These are phyloP conservation scores for Stygiomarasmius scandens DNA, from an alignment of 1,284 basidiomycete genomes.

Conservation along the genomic window DNA sequence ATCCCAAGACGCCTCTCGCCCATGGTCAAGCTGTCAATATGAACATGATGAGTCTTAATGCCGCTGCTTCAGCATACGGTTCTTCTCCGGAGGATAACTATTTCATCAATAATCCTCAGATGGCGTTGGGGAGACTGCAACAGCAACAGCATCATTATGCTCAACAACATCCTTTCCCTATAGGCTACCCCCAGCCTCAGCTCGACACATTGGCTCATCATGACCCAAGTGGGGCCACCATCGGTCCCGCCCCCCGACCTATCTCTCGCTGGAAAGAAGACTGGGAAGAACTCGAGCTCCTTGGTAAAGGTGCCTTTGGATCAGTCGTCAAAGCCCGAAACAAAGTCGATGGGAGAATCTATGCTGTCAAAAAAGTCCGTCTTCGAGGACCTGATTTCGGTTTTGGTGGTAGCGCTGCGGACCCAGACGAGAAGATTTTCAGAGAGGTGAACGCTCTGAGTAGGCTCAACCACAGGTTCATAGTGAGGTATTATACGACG, in stretches of 20 bases:
- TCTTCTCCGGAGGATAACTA: conserved; percentile 68
- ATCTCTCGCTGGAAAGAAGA: conserved; percentile 82
- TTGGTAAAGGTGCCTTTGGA: conserved; percentile 91
- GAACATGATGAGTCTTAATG: too few relatives aligned
- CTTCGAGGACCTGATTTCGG: conserved; percentile 50
- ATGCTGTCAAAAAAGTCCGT: conserved; percentile 89
- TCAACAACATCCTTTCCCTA: not conserved
- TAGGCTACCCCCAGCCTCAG: too few relatives aligned
- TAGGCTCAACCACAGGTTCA: conserved; percentile 84
- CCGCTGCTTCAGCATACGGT: conserved; percentile 32
- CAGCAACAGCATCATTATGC: too few relatives aligned
- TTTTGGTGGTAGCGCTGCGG: conserved; percentile 49
- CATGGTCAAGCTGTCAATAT: conserved; percentile 21
- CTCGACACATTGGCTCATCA: too few relatives aligned
- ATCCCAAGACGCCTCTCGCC: conserved; percentile 48
- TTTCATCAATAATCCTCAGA: conserved; percentile 33
- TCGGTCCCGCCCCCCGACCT: conserved; percentile 33
- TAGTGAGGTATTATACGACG: conserved; percentile 89
- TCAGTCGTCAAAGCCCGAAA: conserved; percentile 94
- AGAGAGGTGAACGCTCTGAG: conserved; percentile 92
- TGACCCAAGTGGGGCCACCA: too few relatives aligned
- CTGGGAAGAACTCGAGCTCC: conserved; percentile 79
- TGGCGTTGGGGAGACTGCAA: too few relatives aligned
- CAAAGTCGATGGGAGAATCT: conserved; percentile 73
- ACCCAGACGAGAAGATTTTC: conserved; percentile 87